These are phyloP conservation scores for Coccomyxa sp. DNA, from an alignment of 139 green algal species.

Conservation along the genomic window DNA sequence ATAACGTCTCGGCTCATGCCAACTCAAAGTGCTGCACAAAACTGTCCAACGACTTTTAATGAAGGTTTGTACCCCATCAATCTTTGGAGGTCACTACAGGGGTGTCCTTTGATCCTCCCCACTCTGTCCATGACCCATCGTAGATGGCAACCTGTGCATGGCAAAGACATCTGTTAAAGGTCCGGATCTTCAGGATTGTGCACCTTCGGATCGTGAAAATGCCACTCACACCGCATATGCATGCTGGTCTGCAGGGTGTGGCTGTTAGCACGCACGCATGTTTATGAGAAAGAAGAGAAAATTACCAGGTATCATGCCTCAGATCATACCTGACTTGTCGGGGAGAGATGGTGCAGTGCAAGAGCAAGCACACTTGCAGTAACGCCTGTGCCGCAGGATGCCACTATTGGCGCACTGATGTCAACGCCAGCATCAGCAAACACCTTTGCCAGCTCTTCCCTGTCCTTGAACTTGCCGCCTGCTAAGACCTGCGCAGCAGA, in stretches of 20 bases:
- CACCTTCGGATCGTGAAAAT: background rate
- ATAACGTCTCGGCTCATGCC: too few relatives aligned
- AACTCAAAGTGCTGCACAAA: too few relatives aligned
- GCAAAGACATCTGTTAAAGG: background rate
- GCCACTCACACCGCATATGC: background rate
- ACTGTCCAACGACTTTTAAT: too few relatives aligned
- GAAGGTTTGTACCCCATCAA: too few relatives aligned
- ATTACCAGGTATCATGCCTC: background rate
- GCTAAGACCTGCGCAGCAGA: background rate
- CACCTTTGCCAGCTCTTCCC: slow-evolving; percentile 47
- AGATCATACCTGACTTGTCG: background rate
- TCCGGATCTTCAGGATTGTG: background rate
- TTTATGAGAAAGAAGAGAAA: background rate
- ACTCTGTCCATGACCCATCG: slow-evolving; percentile 96
- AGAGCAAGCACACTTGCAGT: slow-evolving; percentile 90
- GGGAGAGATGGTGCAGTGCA: slow-evolving; percentile 45
- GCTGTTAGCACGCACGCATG: background rate
- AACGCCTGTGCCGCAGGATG: slow-evolving; percentile 83
- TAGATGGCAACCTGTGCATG: slow-evolving; percentile 70
- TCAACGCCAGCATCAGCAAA: slow-evolving; percentile 67
- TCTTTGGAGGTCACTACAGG: background rate
- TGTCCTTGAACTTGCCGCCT: slow-evolving; percentile 35
- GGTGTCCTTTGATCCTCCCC: slow-evolving; percentile 49
- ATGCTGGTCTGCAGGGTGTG: background rate
- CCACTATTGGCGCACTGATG: slow-evolving; percentile 44